Evolutionary conservation across 2,329 filamentous ascomycete species (phyloP), one percentile per base, ranked within the genome.

Genomic region (Didymella keratinophila): DNA sequence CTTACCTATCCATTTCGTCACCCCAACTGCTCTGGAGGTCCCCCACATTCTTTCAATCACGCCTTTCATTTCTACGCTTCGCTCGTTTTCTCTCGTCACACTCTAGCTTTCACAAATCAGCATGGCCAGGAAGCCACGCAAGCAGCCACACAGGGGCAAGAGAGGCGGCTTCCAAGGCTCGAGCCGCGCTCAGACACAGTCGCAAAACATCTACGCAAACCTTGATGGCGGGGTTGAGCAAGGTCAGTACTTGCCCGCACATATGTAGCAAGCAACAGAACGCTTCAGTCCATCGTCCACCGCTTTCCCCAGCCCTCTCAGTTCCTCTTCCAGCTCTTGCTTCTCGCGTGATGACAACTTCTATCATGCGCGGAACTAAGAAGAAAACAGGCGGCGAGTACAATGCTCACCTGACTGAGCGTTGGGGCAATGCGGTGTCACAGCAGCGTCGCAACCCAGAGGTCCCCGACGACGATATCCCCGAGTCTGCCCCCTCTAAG

Each of bases 321-420:
- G 12, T 12, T 18, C 11, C 21, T 18, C 1, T 1, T 7, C 25
- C n/a, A 23, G 20, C 4, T 4, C 41, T 18, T 12, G 12, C n/a
- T 11, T 20, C 51, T 25, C 23, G 30, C 28, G 10, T 9, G 7
- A 6, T 9, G 1, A 5, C 5, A 32, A 14, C 30, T 10, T 23
- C 4, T 2, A 21, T 25, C 10, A 46, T 34, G 53, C 41, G 21
- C 16, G 16, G 16, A 3, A 36, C 50, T 58, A 7, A 58, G 37
- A 41, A 18, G 12, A 27, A 1, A 41, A 16, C 30, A 69, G 68
- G 58, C 50, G 64, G 58, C 7, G 61, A 71, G 23, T 23, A 64
- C 32, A 67, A 71, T 39, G 60, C 62, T 12, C 46, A 63, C 34
- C 43, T 71, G 11, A 39, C 46, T 0, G 67, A 71, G 57, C 59